Evolutionary conservation across 2,329 filamentous ascomycete species (phyloP).

Genomic region (Botrytis fragariae): DNA sequence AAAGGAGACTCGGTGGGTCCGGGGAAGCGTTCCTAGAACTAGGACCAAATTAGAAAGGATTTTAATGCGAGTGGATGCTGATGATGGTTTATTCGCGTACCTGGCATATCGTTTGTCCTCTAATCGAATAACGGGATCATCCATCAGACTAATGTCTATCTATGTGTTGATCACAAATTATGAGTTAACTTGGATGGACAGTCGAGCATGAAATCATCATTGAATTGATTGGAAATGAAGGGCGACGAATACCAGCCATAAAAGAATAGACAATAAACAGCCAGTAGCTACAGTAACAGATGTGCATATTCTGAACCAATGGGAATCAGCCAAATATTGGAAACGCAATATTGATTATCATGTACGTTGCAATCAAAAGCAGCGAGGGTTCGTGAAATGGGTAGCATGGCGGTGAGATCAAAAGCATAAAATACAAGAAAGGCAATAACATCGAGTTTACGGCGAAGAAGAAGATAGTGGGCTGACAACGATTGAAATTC

Average conservation of each 20-base stretch:
- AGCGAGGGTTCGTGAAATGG: slow-evolving; percentile 8
- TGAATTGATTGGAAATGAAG: neutral
- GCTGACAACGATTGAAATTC: slow-evolving; percentile 4
- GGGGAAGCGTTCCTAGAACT: slow-evolving; percentile 20
- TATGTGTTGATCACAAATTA: neutral
- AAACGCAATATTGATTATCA: slow-evolving; percentile 8
- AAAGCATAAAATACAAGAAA: slow-evolving; percentile 1
- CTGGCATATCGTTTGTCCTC: slow-evolving; percentile 19
- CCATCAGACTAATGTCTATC: slow-evolving; percentile 1
- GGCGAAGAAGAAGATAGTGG: neutral
- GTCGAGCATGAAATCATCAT: slow-evolving; percentile 2
- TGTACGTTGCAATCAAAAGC: slow-evolving; percentile 17
- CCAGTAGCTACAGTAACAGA: neutral
- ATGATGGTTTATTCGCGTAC: slow-evolving; percentile 15
- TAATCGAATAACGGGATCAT: slow-evolving; percentile 10
- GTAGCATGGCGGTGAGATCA: slow-evolving; percentile 15
- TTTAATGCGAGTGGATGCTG: slow-evolving; percentile 5
- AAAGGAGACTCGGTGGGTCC: slow-evolving; percentile 14
- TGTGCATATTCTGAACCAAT: neutral
- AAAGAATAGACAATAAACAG: neutral
- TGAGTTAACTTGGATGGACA: neutral
- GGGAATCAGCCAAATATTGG: slow-evolving; percentile 13
- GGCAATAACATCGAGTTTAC: slow-evolving; percentile 1
- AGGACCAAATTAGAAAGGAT: slow-evolving; percentile 1
- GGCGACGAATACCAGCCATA: neutral